A percentile compares a stretch with the other conserved stretches of the same genome.
Conservation (phyloP, 2,329 filamentous ascomycete genomes). For the Leptographium lundbergii region DNA sequence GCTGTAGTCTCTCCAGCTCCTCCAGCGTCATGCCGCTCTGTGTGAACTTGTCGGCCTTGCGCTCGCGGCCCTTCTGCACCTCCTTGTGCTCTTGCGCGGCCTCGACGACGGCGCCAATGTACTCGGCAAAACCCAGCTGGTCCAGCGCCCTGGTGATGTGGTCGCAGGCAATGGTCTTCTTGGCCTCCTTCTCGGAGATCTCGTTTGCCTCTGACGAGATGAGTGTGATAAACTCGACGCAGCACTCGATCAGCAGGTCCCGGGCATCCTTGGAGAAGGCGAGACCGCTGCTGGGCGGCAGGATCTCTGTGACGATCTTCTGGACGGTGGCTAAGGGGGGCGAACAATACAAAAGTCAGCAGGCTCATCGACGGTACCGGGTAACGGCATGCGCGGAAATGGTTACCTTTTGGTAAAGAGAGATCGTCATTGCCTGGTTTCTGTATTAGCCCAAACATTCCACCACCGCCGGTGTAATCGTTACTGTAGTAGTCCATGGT, state of each 20-base stretch:
- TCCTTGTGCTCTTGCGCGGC: constrained; percentile 89
- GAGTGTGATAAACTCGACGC: constrained; percentile 96
- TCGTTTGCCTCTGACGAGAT: constrained; percentile 98
- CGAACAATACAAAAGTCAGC: constrained; percentile 12
- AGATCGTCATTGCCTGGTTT: constrained; percentile 47
- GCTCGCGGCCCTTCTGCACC: constrained; percentile 83
- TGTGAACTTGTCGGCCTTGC: constrained; percentile 95
- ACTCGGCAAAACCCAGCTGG: constrained; percentile 84
- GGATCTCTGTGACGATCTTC: constrained; percentile 87
- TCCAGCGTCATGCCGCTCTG: constrained; percentile 87
- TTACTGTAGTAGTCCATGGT: neutral
- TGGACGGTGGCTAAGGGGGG: constrained; percentile 47
- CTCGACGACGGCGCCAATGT: constrained; percentile 75
- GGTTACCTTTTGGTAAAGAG: constrained; percentile 50
- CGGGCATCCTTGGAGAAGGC: constrained; percentile 91
- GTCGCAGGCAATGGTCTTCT: constrained; percentile 97
- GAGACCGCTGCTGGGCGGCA: constrained; percentile 61
- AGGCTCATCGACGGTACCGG: neutral
- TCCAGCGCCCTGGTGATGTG: constrained; percentile 93
- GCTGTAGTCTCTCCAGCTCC: constrained; percentile 76
- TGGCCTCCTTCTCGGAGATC: constrained; percentile 95
- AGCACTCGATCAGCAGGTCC: constrained; percentile 94
- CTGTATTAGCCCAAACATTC: constrained; percentile 18
- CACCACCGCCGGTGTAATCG: neutral
- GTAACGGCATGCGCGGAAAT: neutral